phyloP scores from a whole-genome alignment of 495 filamentous ascomycete genomes.

The Penicillium argentinense region DNA sequence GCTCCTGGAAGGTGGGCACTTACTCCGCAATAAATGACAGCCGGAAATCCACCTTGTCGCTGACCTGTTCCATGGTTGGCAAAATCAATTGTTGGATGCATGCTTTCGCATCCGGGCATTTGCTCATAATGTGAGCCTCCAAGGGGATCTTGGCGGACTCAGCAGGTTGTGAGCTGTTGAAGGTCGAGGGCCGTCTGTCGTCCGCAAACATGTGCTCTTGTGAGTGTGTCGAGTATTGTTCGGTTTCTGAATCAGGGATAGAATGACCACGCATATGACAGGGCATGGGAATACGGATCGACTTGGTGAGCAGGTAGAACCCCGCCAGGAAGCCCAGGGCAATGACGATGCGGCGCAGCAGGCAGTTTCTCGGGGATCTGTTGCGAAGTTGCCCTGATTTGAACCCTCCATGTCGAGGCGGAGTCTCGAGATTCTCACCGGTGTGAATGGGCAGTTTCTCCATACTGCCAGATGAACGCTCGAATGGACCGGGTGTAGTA shows the following conservation, averaged over 20 bases:
- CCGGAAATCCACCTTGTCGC: conserved; percentile 84
- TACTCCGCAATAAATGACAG: conserved; percentile 88
- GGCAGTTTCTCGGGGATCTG: conserved; percentile 3
- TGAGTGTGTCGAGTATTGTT: not conserved
- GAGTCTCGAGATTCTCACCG: conserved; percentile 8
- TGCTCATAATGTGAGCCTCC: conserved; percentile 92
- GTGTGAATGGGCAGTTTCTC: conserved; percentile 26
- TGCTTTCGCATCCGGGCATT: conserved; percentile 84
- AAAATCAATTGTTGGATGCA: conserved; percentile 80
- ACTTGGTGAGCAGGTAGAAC: conserved; percentile 24
- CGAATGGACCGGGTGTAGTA: not conserved
- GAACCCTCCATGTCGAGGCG: not conserved
- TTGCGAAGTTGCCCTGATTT: conserved; percentile 10
- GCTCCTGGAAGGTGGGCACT: conserved; percentile 8
- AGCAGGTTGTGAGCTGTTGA: not conserved
- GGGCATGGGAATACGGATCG: not conserved
- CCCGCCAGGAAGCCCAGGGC: conserved; percentile 16
- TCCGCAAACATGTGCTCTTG: not conserved
- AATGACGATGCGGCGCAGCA: conserved; percentile 15
- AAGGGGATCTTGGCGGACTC: conserved; percentile 60
- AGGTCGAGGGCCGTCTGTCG: not conserved
- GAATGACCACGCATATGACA: not conserved
- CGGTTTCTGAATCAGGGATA: too few relatives aligned
- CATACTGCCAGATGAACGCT: conserved; percentile 15
- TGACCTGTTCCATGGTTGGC: conserved; percentile 79